Conservation (phyloP, 2,329 filamentous ascomycete genomes). For the Aureobasidium musti region DNA sequence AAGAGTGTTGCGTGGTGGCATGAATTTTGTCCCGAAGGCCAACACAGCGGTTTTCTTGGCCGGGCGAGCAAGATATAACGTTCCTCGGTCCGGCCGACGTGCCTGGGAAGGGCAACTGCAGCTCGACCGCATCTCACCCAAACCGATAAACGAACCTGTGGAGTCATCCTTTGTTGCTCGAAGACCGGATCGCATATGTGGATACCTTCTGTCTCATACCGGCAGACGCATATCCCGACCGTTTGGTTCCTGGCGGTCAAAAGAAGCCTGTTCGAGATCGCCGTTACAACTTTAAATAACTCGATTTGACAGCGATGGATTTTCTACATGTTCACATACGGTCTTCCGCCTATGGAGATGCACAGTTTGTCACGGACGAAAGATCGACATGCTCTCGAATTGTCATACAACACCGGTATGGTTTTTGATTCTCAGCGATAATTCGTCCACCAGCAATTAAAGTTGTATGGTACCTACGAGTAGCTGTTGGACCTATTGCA, state of each 20-base stretch:
- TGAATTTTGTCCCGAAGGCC: neutral
- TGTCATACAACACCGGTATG: neutral
- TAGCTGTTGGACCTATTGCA: neutral
- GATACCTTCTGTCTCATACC: no score
- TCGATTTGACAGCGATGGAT: neutral
- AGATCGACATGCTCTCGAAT: no score
- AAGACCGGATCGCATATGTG: neutral
- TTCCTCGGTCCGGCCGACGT: neutral
- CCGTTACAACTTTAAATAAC: neutral
- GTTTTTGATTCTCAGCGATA: neutral
- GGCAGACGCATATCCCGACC: neutral
- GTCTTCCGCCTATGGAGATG: neutral
- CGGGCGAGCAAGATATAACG: no score
- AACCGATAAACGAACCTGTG: no score
- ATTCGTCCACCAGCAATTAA: neutral
- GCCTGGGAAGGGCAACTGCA: neutral
- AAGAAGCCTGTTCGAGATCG: constrained; percentile 4
- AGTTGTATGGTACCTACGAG: neutral
- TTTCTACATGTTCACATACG: neutral
- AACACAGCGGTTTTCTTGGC: neutral
- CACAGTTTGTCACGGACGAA: neutral
- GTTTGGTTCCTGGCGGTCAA: neutral
- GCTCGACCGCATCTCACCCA: neutral
- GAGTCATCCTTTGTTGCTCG: neutral
- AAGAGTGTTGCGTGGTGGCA: no score